phyloP scores from a whole-genome alignment of 2,329 filamentous ascomycete species.

The Fusarium redolens region DNA sequence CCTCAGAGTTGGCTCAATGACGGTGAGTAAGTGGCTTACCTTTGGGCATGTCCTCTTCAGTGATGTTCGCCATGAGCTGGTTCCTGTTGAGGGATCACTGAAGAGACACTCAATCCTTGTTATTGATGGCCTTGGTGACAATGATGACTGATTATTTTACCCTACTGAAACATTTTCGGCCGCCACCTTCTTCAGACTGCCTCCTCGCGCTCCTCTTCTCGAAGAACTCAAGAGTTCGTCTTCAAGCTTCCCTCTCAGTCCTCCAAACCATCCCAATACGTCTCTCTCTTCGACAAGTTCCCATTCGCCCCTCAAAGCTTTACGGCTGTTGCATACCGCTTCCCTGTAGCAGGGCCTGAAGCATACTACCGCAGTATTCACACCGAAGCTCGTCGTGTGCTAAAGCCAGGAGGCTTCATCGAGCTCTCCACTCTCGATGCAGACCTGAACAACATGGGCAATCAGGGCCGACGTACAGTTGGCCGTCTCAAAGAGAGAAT shows the following conservation, averaged over 20 bases:
- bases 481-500: conserved; percentile 78
- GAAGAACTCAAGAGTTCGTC: conserved; percentile 55
- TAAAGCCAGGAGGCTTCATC: conserved; percentile 81
- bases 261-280: conserved; percentile 77
- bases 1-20: conserved; percentile 81
- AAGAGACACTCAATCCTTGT: conserved; percentile 75
- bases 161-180: conserved; percentile 82
- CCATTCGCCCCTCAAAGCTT: conserved; percentile 83
- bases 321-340: conserved; percentile 80
- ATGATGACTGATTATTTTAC: conserved; percentile 89
- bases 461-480: conserved; percentile 73
- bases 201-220: conserved; percentile 65
- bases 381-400: conserved; percentile 78
- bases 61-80: conserved; percentile 78
- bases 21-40: conserved; percentile 87
- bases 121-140: conserved; percentile 86
- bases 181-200: conserved; percentile 81
- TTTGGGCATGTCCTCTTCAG: conserved; percentile 87
- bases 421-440: conserved; percentile 82
- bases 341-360: conserved; percentile 76
- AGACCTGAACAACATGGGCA: conserved; percentile 86
- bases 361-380: conserved; percentile 76
- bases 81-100: conserved; percentile 51
- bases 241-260: conserved; percentile 64
- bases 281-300: conserved; percentile 71